Evolutionary conservation across 2,329 filamentous ascomycete species (phyloP).

Genomic region (Fusarium chaquense): DNA sequence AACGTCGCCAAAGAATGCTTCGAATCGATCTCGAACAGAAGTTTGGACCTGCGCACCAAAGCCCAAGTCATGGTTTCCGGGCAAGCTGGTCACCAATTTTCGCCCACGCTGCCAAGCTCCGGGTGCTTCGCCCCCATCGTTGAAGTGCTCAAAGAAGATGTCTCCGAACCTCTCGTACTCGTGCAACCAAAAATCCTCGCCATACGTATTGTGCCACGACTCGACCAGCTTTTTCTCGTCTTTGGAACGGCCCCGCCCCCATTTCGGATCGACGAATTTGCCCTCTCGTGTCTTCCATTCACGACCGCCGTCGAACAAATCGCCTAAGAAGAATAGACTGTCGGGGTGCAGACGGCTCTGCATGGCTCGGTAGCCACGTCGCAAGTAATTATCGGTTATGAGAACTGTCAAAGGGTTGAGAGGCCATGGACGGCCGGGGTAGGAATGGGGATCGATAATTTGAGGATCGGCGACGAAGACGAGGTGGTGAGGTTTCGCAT

Average conservation of each 20-base stretch:
- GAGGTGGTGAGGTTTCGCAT: constrained; percentile 84
- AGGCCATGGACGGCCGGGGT: constrained; percentile 79
- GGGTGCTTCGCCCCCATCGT: constrained; percentile 65
- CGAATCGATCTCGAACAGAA: constrained; percentile 84
- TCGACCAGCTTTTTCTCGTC: constrained; percentile 68
- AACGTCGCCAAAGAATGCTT: constrained; percentile 88
- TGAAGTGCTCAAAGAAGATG: constrained; percentile 83
- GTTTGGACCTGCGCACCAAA: constrained; percentile 88
- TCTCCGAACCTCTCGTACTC: constrained; percentile 89
- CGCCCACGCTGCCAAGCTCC: constrained; percentile 73
- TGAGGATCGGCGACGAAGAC: constrained; percentile 91
- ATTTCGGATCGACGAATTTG: constrained; percentile 69
- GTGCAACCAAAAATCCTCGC: constrained; percentile 83
- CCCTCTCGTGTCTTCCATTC: constrained; percentile 86
- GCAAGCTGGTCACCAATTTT: constrained; percentile 85
- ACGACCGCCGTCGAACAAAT: constrained; percentile 93
- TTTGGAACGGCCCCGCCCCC: constrained; percentile 64
- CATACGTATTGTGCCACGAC: constrained; percentile 79
- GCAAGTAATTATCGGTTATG: constrained; percentile 90
- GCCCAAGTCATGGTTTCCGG: constrained; percentile 95
- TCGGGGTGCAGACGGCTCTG: constrained; percentile 84
- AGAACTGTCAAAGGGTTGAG: constrained; percentile 65
- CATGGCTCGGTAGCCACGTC: constrained; percentile 82
- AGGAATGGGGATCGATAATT: constrained; percentile 94
- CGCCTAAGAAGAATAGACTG: constrained; percentile 89